Base-by-base conservation (phyloP, 148 eudicot species). In the Spergularia marina region DNA sequence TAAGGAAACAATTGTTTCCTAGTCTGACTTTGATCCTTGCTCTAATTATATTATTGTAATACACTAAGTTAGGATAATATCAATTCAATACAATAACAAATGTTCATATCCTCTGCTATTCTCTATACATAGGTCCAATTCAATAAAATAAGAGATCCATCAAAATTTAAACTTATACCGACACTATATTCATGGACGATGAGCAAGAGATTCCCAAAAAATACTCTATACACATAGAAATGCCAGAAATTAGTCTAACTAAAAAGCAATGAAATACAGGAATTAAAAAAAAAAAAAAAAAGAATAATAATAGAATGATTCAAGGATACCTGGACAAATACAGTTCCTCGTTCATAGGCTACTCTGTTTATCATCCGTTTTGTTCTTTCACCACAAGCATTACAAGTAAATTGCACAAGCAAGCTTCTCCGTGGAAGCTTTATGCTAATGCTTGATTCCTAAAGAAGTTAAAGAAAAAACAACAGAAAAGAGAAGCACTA, bases 311-410 rank as follows among this genome's bases (percentile, higher is more conserved):
- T 30, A 13, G 1, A 59, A 18, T 10, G 67, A 53, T 72, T 52
- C 53, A 34, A 52, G 62, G 36, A 40, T 91, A 92, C 98, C 98
- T 95, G 97, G 47, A 95, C 88, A 86, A 89, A 96, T 52, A 96
- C 99, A 44, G 96, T 90, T 74, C 99, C 99, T 51, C 86, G 85
- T 85, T 92, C 98, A 84, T 91, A 96, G 11, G 99, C 99, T 79
- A 91, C 12, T 87, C 91, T 85, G 71, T 91, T 96, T 72, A 92
- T 85, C 23, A 96, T 85, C 83, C 85, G 85, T 61, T 91, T 83
- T 8, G 98, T 86, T 75, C 94, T 81, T 56, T 82, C 93, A 81
- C 95, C 93, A 79, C 99, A 92, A 52, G 89, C 79, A 82, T 91
- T 71, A 64, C 99, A 96, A 55, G 97, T 96, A 79, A 92, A 96